Percentiles rank a stretch among this genome's conserved stretches.
These are phyloP conservation scores for Cryoendolithus antarcticus DNA, from an alignment of 2,329 filamentous ascomycete species.

Conservation along the genomic window DNA sequence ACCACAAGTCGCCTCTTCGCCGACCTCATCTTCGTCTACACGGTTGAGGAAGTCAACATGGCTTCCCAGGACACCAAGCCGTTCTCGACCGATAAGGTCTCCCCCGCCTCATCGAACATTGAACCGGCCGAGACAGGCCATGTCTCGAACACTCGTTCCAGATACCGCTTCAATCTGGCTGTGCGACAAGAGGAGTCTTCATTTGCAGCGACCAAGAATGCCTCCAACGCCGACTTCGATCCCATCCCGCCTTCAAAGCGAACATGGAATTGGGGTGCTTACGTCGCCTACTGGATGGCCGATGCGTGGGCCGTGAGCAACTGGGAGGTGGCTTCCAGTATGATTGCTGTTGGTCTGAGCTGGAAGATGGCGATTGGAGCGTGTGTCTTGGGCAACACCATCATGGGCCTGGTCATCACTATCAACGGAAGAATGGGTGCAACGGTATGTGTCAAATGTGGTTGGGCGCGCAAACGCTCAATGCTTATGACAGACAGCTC, in stretches of 20 bases:
- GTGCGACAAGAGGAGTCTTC: constrained; percentile 25
- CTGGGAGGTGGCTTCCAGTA: constrained; percentile 33
- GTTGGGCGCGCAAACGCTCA: not conserved
- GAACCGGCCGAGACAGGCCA: constrained; percentile 15
- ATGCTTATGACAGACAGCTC: constrained; percentile 33
- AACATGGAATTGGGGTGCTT: constrained; percentile 24
- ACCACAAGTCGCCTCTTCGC: no score
- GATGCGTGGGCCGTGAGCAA: constrained; percentile 29
- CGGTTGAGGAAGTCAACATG: no score
- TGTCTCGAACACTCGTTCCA: constrained; percentile 12
- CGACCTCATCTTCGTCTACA: no score
- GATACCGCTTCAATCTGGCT: constrained; percentile 19
- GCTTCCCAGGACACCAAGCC: no score
- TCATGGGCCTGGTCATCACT: constrained; percentile 31
- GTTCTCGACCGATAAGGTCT: constrained; percentile 9
- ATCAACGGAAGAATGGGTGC: constrained; percentile 41
- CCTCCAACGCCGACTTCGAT: constrained; percentile 28
- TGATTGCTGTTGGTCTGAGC: constrained; percentile 40
- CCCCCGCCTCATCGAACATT: constrained; percentile 13
- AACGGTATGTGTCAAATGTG: constrained; percentile 26
- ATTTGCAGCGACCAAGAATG: constrained; percentile 22
- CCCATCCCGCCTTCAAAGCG: constrained; percentile 27
- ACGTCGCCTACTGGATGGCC: constrained; percentile 28
- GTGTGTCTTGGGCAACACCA: constrained; percentile 14
- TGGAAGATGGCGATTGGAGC: constrained; percentile 42